These are phyloP conservation scores for Isatis tinctoria DNA, from an alignment of 345 rosid genomes.

Conservation along the genomic window DNA sequence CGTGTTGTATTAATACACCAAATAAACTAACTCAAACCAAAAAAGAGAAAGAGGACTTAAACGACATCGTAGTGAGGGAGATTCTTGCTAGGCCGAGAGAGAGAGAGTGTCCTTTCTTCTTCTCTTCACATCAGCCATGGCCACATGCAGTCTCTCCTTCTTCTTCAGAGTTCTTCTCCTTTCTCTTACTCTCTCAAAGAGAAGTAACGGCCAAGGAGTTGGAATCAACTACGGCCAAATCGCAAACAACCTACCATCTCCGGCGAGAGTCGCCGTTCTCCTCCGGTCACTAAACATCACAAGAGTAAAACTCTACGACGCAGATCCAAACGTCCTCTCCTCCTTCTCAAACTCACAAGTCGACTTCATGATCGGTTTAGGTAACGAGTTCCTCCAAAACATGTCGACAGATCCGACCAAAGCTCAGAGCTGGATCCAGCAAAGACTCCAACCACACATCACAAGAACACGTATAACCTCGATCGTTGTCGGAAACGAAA, in stretches of 20 bases:
- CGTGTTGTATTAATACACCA: background rate
- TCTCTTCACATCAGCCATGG: constrained; percentile 21
- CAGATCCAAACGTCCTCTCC: constrained; percentile 70
- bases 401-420: constrained; percentile 53
- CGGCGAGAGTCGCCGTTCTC: constrained; percentile 51
- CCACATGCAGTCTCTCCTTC: constrained; percentile 20
- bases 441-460: constrained; percentile 56
- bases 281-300: constrained; percentile 64
- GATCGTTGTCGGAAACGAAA: constrained; percentile 81
- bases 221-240: constrained; percentile 96
- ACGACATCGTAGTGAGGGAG: constrained; percentile 23
- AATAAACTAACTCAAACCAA: background rate
- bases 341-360: constrained; percentile 68
- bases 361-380: constrained; percentile 74
- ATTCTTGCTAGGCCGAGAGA: background rate
- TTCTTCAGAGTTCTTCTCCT: constrained; percentile 34
- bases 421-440: constrained; percentile 67
- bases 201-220: constrained; percentile 32
- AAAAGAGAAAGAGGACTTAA: background rate
- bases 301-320: constrained; percentile 74
- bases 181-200: constrained; percentile 37
- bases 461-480: constrained; percentile 55
- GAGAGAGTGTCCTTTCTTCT: background rate
- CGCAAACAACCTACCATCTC: constrained; percentile 83
- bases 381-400: constrained; percentile 49